These are phyloP conservation scores for Rostrohypoxylon terebratum DNA, from an alignment of 495 filamentous ascomycete genomes.

Conservation along the genomic window DNA sequence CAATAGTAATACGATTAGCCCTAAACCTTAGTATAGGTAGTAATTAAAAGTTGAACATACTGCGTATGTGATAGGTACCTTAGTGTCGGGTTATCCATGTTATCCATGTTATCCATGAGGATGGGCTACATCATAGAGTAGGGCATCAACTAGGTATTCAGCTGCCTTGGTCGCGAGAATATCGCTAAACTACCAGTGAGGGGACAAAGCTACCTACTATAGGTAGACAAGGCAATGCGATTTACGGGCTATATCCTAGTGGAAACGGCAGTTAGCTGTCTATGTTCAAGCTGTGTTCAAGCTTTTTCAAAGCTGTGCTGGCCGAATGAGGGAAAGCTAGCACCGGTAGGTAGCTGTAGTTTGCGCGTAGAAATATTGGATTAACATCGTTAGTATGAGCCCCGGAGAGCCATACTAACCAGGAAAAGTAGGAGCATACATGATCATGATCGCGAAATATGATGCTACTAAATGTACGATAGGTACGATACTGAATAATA, in stretches of 20 bases:
- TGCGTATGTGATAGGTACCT: not conserved
- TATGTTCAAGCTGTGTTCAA: not conserved
- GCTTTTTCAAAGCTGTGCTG: not conserved
- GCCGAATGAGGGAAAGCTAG: conserved; percentile 16
- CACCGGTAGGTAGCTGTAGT: not conserved
- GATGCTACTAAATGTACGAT: too few species aligned
- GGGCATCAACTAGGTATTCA: conserved; percentile 21
- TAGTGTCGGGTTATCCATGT: conserved; percentile 8
- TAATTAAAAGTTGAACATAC: conserved; percentile 5
- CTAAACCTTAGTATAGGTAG: conserved; percentile 7
- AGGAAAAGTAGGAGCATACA: not conserved
- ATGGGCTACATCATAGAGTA: conserved; percentile 39
- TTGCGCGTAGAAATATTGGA: conserved; percentile 12
- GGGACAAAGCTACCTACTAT: too few species aligned
- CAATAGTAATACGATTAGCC: not conserved
- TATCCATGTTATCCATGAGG: too few species aligned
- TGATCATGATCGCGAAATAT: not conserved
- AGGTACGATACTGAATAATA: not conserved
- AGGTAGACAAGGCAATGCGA: conserved; percentile 15
- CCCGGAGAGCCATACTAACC: not conserved
- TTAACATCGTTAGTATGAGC: conserved; percentile 10
- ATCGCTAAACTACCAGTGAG: conserved; percentile 4
- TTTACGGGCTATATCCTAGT: conserved; percentile 6
- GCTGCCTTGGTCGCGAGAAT: conserved; percentile 8
- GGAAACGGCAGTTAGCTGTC: not conserved